These are phyloP conservation scores for Rubia peregrina DNA, from an alignment of 305 asterid genomes.

Conservation along the genomic window DNA sequence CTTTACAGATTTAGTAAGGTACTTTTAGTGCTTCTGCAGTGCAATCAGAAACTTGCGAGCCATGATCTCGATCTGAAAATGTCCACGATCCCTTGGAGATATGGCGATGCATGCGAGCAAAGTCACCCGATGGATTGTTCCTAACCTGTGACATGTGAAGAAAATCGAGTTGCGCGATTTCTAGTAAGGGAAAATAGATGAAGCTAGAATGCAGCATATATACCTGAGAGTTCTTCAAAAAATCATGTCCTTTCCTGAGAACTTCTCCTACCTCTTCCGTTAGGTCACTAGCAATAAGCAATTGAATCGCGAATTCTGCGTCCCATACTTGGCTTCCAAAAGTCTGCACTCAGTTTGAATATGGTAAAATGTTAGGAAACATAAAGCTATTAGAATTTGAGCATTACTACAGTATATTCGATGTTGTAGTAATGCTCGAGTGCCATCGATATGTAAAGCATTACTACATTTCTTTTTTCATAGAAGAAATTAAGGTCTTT, in stretches of 20 bases:
- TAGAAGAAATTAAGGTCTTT: not conserved
- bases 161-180: not conserved
- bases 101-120: conserved; percentile 56
- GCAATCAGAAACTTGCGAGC: conserved; percentile 82
- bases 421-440: no score
- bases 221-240: conserved; percentile 65
- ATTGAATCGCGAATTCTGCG: conserved; percentile 50
- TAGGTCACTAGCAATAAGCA: conserved; percentile 63
- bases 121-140: conserved; percentile 56
- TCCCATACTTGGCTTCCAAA: conserved; percentile 86
- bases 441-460: not conserved
- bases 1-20: not conserved
- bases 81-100: conserved; percentile 84
- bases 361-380: not conserved
- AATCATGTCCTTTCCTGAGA: conserved; percentile 58
- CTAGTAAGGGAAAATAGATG: not conserved
- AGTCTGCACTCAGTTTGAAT: conserved; percentile 23
- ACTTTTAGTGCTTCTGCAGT: conserved; percentile 72
- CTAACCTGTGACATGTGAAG: not conserved
- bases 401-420: not conserved
- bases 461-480: not conserved
- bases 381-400: not conserved
- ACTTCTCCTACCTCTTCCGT: conserved; percentile 61
- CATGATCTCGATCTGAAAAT: conserved; percentile 90
- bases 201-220: conserved; percentile 13